Base-by-base conservation (phyloP, 2,329 filamentous ascomycete species). In the Fusarium oxysporum region DNA sequence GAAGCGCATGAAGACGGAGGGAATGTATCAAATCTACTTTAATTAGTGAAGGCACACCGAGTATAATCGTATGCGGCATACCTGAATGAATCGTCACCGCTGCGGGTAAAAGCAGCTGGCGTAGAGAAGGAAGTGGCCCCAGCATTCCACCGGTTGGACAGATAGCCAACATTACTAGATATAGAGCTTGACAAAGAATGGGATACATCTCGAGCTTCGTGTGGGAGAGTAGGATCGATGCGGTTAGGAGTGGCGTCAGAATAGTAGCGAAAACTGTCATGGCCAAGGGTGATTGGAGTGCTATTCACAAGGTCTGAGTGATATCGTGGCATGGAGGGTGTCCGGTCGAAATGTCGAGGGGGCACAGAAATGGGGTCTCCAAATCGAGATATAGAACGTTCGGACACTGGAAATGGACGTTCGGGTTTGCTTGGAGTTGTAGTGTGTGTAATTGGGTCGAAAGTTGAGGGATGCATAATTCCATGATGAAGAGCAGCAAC, bases 401-500 rank as follows among this genome's bases (percentile, higher is more conserved):
- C 78, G 54, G 80, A 77, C 47, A 76, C 67, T 43, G 73, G 72
- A 65, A 77, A 79, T 13, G 71, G 35, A 59, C 68, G 75, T 54
- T 81, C 79, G 61, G 74, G 67, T 67, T 78, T 75, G 67, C 74
- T 68, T 51, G 78, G 70, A 60, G 73, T 74, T 45, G 70, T 73
- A 44, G 71, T 71, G 48, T 73, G 77, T 45, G 79, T 76, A 47
- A 80, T 77, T 37, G 83, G 80, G 65, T 88, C 86, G 37, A 86
- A 85, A 8, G 86, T 85, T 45, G 89, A 80, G 38, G 86, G 82
- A 73, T 87, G 84, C 80, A 89, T 84, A 74, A 85, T 86, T 51
- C 88, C 85, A 78, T 88, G 86, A 78, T 87, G 83, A 75, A 91
- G 83, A 65, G 88, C 88, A 71, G 88, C 90, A 61, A 96, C 88